Conservation (phyloP, 2,329 filamentous ascomycete genomes). For the Penicillium thymicola region DNA sequence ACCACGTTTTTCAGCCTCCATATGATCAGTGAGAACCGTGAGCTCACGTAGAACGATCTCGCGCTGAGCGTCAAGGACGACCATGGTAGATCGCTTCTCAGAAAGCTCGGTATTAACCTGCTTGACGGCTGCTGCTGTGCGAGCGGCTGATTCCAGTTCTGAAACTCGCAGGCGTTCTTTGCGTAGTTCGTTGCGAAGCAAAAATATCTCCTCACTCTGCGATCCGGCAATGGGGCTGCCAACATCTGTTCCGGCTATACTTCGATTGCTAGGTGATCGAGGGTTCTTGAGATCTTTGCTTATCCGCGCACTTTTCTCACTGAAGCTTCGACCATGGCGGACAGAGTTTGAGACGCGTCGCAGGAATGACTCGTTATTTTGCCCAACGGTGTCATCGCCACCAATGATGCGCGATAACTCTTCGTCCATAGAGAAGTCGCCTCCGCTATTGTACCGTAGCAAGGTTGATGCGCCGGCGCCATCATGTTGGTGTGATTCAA, state of each 20-base stretch:
- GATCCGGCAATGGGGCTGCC: conserved; percentile 68
- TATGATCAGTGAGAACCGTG: conserved; percentile 82
- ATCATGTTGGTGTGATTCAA: conserved; percentile 38
- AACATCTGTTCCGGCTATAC: conserved; percentile 56
- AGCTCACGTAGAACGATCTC: conserved; percentile 94
- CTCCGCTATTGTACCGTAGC: conserved; percentile 70
- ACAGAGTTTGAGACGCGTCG: conserved; percentile 90
- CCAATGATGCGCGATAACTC: conserved; percentile 88
- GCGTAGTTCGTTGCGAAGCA: conserved; percentile 68
- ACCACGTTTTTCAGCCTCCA: conserved; percentile 81
- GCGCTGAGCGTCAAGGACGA: conserved; percentile 86
- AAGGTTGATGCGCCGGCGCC: conserved; percentile 62
- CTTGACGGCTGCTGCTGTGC: conserved; percentile 61
- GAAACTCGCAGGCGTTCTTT: conserved; percentile 82
- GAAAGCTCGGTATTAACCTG: conserved; percentile 81
- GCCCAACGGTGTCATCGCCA: conserved; percentile 57
- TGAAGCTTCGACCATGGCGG: conserved; percentile 85
- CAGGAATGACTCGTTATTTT: conserved; percentile 71
- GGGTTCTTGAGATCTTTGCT: conserved; percentile 67
- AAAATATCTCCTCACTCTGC: conserved; percentile 59
- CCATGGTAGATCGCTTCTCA: conserved; percentile 94
- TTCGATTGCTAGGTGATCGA: conserved; percentile 59
- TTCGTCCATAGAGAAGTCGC: conserved; percentile 91
- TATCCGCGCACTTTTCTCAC: conserved; percentile 59
- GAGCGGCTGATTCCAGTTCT: conserved; percentile 65